A percentile compares a stretch with the other conserved stretches of the same genome.
phyloP scores from a whole-genome alignment of 192 early-diverging fungal species.

The Gryganskiella cystojenkinii region DNA sequence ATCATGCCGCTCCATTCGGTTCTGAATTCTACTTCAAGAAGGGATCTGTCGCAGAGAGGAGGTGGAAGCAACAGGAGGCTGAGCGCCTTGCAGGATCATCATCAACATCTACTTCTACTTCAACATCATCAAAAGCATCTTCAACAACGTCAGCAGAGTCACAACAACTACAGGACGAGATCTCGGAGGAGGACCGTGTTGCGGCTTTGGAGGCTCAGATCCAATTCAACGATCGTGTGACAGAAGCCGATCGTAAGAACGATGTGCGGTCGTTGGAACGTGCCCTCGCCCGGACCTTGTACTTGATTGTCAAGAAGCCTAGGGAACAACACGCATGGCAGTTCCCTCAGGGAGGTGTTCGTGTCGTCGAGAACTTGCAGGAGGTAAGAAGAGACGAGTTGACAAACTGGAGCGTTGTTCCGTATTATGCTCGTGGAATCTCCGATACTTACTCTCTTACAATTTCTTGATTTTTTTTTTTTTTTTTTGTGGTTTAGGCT shows the following conservation, averaged over 20 bases:
- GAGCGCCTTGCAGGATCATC: conserved; percentile 20
- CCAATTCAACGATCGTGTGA: conserved; percentile 63
- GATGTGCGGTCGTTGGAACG: conserved; percentile 83
- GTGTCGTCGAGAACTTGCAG: conserved; percentile 74
- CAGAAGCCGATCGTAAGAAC: conserved; percentile 70
- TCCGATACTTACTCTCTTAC: background rate
- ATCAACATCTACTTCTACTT: conserved; percentile 16
- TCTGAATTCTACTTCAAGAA: conserved; percentile 83
- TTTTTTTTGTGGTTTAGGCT: conserved; percentile 61
- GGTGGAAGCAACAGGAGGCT: conserved; percentile 64
- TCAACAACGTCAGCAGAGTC: conserved; percentile 1
- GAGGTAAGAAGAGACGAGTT: conserved; percentile 64
- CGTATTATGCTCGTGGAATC: background rate
- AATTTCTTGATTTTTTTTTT: background rate
- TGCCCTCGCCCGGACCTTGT: conserved; percentile 79
- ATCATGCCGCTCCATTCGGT: conserved; percentile 65
- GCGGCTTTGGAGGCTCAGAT: conserved; percentile 62
- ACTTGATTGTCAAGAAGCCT: conserved; percentile 80
- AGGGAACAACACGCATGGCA: conserved; percentile 70
- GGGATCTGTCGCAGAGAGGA: conserved; percentile 74
- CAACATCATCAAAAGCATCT: conserved; percentile 7
- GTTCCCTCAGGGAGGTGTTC: conserved; percentile 76
- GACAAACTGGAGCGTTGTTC: no score
- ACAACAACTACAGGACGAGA: conserved; percentile 16
- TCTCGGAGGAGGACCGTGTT: conserved; percentile 53